Conservation (phyloP, 331 rosid species). For the Rosa hybrid region DNA sequence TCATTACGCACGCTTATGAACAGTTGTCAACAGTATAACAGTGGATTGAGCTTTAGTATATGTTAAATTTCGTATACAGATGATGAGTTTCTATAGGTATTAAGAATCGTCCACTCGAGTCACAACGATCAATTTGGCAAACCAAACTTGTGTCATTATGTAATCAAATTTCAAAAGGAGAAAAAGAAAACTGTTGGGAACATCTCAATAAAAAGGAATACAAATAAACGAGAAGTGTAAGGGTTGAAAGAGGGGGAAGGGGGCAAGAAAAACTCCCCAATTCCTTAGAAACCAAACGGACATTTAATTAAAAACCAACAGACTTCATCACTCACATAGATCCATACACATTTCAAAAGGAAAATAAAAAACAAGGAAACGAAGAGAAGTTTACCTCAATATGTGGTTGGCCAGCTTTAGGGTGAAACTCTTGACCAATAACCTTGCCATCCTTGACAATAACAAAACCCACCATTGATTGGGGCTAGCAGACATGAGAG, state of each 20-base stretch:
- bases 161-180: neutral
- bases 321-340: slow-evolving; percentile 8
- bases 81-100: too few species aligned
- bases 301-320: neutral
- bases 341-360: neutral
- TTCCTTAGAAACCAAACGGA: neutral
- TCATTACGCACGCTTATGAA: too few species aligned
- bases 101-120: neutral
- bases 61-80: too few species aligned
- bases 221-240: neutral
- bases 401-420: slow-evolving; percentile 86
- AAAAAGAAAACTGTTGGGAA: neutral
- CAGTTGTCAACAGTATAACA: too few species aligned
- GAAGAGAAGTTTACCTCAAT: slow-evolving; percentile 56
- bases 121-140: neutral
- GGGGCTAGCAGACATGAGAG: slow-evolving; percentile 74
- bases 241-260: neutral
- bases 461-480: slow-evolving; percentile 89
- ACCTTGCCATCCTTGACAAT: slow-evolving; percentile 71
- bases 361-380: neutral
- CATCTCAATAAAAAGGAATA: neutral
- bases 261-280: slow-evolving; percentile 28
- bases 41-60: too few species aligned
- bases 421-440: slow-evolving; percentile 88
- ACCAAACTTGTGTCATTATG: neutral